phyloP scores from a whole-genome alignment of 371 early-diverging fungal species.

The Rhizopus microsporus region DNA sequence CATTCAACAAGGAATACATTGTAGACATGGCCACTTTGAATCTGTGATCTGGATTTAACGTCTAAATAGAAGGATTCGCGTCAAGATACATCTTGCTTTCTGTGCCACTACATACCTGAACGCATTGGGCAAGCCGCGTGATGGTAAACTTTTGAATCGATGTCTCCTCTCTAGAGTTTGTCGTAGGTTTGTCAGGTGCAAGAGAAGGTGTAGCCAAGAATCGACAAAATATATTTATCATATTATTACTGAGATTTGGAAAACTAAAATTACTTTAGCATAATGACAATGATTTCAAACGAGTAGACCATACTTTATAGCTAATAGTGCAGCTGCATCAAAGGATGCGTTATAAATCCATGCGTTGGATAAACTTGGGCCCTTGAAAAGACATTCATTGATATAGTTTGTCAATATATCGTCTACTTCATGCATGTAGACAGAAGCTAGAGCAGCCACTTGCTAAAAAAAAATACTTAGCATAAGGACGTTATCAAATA shows the following conservation, averaged over 20 bases:
- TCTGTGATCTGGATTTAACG: slow-evolving; percentile 25
- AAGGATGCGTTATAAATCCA: slow-evolving; percentile 59
- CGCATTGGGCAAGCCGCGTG: slow-evolving; percentile 55
- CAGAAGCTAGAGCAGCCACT: slow-evolving; percentile 57
- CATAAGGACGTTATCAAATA: neutral
- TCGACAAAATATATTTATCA: slow-evolving; percentile 57
- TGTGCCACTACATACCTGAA: slow-evolving; percentile 44
- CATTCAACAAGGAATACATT: slow-evolving; percentile 56
- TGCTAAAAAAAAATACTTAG: slow-evolving; percentile 39
- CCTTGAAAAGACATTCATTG: slow-evolving; percentile 55
- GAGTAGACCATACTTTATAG: slow-evolving; percentile 52
- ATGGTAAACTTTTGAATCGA: slow-evolving; percentile 59
- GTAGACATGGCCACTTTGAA: slow-evolving; percentile 54
- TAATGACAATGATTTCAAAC: neutral
- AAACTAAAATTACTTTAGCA: slow-evolving; percentile 36
- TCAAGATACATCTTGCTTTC: too few species aligned
- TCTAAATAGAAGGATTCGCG: too few species aligned
- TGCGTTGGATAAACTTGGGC: slow-evolving; percentile 46
- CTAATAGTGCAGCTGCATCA: slow-evolving; percentile 59
- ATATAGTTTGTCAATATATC: slow-evolving; percentile 61
- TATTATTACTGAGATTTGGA: slow-evolving; percentile 47
- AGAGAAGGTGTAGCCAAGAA: slow-evolving; percentile 67
- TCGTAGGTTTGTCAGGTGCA: slow-evolving; percentile 50
- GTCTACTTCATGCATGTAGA: slow-evolving; percentile 65
- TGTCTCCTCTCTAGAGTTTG: slow-evolving; percentile 18